phyloP scores from a whole-genome alignment of 2,329 filamentous ascomycete species.

The Nannizzia gypsea region DNA sequence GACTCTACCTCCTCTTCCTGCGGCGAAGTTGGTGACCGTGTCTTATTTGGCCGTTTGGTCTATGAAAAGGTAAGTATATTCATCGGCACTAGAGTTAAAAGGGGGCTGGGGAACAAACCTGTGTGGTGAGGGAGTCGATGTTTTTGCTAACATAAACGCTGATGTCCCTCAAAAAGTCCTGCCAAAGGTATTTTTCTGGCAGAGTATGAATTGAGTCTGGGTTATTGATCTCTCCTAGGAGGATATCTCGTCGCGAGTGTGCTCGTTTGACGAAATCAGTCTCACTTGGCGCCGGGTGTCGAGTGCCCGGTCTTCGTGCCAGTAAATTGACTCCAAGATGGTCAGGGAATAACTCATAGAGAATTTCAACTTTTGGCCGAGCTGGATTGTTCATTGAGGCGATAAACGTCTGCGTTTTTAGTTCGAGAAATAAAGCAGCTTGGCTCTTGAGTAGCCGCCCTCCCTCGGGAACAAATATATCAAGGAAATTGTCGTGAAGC shows the following conservation, averaged over 20 bases:
- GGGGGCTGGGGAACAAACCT: conserved; percentile 24
- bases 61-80: conserved; percentile 11
- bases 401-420: conserved; percentile 58
- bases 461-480: conserved; percentile 51
- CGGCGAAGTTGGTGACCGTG: conserved; percentile 26
- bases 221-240: conserved; percentile 44
- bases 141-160: conserved; percentile 48
- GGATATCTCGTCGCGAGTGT: conserved; percentile 43
- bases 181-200: conserved; percentile 51
- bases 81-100: neutral
- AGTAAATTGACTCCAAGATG: conserved; percentile 45
- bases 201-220: conserved; percentile 39
- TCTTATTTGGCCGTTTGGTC: conserved; percentile 31
- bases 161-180: conserved; percentile 49
- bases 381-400: conserved; percentile 48
- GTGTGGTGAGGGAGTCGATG: conserved; percentile 41
- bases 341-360: conserved; percentile 49
- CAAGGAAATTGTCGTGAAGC: conserved; percentile 51
- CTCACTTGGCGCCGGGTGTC: conserved; percentile 46
- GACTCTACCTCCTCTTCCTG: conserved; percentile 26
- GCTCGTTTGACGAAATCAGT: conserved; percentile 48
- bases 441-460: conserved; percentile 48
- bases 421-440: conserved; percentile 48
- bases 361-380: conserved; percentile 43
- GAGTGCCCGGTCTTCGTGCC: conserved; percentile 43